Base-by-base conservation (phyloP, 2,329 filamentous ascomycete genomes). In the Neofusicoccum umdonicola region DNA sequence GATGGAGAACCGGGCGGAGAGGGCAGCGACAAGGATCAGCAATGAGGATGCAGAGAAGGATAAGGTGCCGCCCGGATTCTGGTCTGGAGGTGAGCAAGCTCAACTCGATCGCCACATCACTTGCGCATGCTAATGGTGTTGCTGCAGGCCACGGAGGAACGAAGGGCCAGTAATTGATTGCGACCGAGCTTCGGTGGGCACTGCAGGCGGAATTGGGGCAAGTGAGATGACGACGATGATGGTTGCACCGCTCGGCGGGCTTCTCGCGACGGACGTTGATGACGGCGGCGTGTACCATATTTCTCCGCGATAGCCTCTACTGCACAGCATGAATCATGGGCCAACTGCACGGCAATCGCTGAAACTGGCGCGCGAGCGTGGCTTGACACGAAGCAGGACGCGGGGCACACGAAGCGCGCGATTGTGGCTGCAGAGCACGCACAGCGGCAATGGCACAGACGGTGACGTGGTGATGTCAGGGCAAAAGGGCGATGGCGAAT, bases 1-100 rank as follows among this genome's bases (percentile, higher is more conserved):
- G 68, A 75, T 82, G 74, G 76, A 77, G 34, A 65, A 76, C 58
- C 73, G 79, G 69, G 72, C 76, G 70, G 79, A 81, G 68, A 76
- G 72, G 73, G 71, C 79, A 65, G 67, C 75, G 68, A 75, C 77
- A 67, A 73, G 74, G 73, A 71, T 74, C 58, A 70, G 66, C 51
- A 74, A 76, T 66, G 70, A 76, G 66, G 76, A 79, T 6, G 71
- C 70, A 15, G 64, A 75, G 65, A 78, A 79, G 67, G 77, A 81
- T 39, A 79, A 80, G 68, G 79, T 80, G 17, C 64, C 71, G 15
- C 72, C 72, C 62, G 66, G 69, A 44, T 81, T 78, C 65, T 81
- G 79, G 79, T 68, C 69, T 63, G 77, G 22, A 22, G 22, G 77
- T 77, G 67, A 68, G 74, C 74, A 4, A 15, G 8, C 4, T 7